Percentiles rank a stretch among this genome's conserved stretches.
These are phyloP conservation scores for Pseudonectria foliicola DNA, from an alignment of 2,329 filamentous ascomycete species.

Conservation along the genomic window DNA sequence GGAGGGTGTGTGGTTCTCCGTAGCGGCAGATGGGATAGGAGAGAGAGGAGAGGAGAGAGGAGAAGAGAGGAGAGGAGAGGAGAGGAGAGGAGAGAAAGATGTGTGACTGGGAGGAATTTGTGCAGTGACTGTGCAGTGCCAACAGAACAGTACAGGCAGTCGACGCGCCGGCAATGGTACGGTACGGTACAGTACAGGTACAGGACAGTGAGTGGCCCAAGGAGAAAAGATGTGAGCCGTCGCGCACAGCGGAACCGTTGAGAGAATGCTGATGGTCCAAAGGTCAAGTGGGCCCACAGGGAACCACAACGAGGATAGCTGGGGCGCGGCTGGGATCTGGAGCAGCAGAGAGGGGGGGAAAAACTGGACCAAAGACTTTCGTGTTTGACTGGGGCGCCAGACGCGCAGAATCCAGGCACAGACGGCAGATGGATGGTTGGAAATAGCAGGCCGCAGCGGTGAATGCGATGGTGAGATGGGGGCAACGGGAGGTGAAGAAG, in stretches of 20 bases:
- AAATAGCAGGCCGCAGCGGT: neutral
- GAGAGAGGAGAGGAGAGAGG: slow-evolving; percentile 1
- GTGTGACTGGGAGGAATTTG: neutral
- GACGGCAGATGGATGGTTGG: neutral
- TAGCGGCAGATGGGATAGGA: slow-evolving; percentile 2
- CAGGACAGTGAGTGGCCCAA: too few species aligned
- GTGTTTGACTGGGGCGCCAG: slow-evolving; percentile 23
- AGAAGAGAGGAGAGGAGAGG: slow-evolving; percentile 11
- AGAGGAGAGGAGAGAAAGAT: neutral
- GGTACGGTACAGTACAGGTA: too few species aligned
- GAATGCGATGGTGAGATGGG: neutral
- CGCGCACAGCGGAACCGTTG: slow-evolving; percentile 16
- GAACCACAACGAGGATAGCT: slow-evolving; percentile 22
- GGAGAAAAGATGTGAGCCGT: too few species aligned
- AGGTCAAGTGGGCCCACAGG: slow-evolving; percentile 21
- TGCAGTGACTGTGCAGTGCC: too few species aligned
- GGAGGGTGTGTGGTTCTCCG: slow-evolving; percentile 12
- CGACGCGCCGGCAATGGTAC: slow-evolving; percentile 4
- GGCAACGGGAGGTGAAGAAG: slow-evolving; percentile 11
- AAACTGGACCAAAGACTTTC: slow-evolving; percentile 19
- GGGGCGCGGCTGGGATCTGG: slow-evolving; percentile 23
- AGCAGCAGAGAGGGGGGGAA: slow-evolving; percentile 13
- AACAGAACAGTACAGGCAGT: too few species aligned
- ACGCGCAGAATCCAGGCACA: slow-evolving; percentile 17
- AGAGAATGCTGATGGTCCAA: slow-evolving; percentile 19